Evolutionary conservation across 2,329 filamentous ascomycete genomes (phyloP), one percentile per base, ranked within the genome.

Genomic region (Zymoseptoria brevis): DNA sequence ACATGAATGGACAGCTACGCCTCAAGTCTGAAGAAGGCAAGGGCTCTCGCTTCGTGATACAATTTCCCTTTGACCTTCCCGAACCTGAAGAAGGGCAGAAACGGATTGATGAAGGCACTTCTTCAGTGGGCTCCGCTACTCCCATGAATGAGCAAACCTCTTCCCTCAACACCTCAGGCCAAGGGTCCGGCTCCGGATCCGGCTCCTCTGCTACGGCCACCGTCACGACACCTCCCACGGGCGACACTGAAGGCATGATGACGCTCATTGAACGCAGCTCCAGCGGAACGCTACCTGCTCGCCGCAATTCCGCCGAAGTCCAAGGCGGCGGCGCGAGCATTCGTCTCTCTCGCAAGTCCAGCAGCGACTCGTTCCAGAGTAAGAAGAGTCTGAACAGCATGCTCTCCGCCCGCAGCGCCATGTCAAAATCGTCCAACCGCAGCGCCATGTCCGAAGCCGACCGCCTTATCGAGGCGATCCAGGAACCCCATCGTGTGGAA

Each of bases 1-100:
- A 91, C 68, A 94, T 96, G 89, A 87, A 93, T 60, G 92, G 91
- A 0, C 91, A 96, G 68, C 74, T 96, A 29, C 84, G 90, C 1
- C 76, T 96, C 1, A 93, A 91, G 68, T 96, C 90, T 0, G 89
- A 94, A 67, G 82, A 88, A 69, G 88, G 88, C 1, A 88, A 87
- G 66, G 91, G 92, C 0, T 92, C 90, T 19, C 82, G 88, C 56
- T 96, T 96, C 64, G 85, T 90, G 19, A 83, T 96, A 22, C 84
- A 89, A 63, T 76, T 96, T 29, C 87, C 88, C 0, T 94, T 96
- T 64, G 79, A 85, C 7, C 70, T 92, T 0, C 85, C 84, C 0
- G 72, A 77, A n/a, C 60, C 26, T 29, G 26, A 58, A 11, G 72
- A 71, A 57, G 53, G 56, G 19, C 62, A 60, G 16, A 64, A 64